A percentile compares a stretch with the other conserved stretches of the same genome.
phyloP scores from a whole-genome alignment of 2,329 filamentous ascomycete species.

The Hymenoscyphus salicellus region DNA sequence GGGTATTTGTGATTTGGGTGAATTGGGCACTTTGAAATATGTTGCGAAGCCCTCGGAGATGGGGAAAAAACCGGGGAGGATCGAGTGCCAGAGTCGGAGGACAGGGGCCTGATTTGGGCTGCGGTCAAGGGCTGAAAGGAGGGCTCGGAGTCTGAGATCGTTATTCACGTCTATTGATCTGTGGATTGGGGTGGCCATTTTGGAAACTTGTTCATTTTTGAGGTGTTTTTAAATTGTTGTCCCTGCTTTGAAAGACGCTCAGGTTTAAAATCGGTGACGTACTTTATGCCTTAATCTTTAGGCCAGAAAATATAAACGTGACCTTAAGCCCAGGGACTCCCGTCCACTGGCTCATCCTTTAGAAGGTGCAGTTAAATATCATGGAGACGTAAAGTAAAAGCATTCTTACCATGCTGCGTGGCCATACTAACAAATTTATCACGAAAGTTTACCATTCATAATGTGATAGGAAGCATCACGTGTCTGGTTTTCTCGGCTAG shows the following conservation, averaged over 20 bases:
- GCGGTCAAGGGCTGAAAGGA: conserved; percentile 1
- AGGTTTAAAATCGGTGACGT: too few relatives aligned
- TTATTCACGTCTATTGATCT: not conserved
- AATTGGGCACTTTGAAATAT: not conserved
- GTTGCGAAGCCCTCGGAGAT: not conserved
- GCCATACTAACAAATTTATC: too few relatives aligned
- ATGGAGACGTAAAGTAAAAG: too few relatives aligned
- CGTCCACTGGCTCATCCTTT: too few relatives aligned
- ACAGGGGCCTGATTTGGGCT: not conserved
- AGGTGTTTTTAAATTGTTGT: not conserved
- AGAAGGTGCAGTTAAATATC: too few relatives aligned
- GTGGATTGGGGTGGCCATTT: not conserved
- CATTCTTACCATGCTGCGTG: too few relatives aligned
- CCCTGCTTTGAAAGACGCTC: not conserved
- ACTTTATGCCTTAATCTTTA: too few relatives aligned
- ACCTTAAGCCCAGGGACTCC: too few relatives aligned
- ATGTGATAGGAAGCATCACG: too few relatives aligned
- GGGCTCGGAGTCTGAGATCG: not conserved
- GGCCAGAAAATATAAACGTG: too few relatives aligned
- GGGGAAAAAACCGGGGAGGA: not conserved
- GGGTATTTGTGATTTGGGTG: not conserved
- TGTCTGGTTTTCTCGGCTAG: too few relatives aligned
- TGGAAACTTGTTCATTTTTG: not conserved
- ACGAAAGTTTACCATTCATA: too few relatives aligned
- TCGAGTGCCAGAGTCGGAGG: conserved; percentile 4